Percentiles rank a stretch among this genome's conserved stretches.
Conservation (phyloP, 1,284 basidiomycete species). For the Ustilago vetiveriae region DNA sequence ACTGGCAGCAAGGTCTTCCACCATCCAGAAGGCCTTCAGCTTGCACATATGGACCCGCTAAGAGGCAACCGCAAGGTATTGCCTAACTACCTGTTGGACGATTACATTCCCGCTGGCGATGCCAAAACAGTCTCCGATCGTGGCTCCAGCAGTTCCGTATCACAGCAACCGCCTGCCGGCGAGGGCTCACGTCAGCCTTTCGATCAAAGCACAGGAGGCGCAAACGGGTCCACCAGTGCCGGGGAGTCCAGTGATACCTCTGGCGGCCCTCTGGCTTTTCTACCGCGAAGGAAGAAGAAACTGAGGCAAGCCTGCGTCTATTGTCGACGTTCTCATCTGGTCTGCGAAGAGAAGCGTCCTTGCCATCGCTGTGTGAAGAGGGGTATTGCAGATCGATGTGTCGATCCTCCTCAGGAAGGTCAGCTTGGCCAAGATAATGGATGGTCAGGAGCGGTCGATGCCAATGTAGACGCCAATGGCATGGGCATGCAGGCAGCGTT, state of each 20-base stretch:
- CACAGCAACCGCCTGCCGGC: background rate
- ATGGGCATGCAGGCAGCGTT: too few species aligned
- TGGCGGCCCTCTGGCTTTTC: conserved; percentile 1
- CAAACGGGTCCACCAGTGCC: conserved; percentile 1
- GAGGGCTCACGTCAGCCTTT: conserved; percentile 5
- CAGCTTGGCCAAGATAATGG: conserved; percentile 7
- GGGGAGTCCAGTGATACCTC: conserved; percentile 5
- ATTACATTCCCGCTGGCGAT: conserved; percentile 20
- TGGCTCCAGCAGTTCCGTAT: background rate
- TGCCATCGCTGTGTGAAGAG: conserved; percentile 45
- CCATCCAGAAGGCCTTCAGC: background rate
- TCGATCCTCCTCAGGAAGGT: conserved; percentile 28
- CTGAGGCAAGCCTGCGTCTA: conserved; percentile 44
- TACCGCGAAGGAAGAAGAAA: conserved; percentile 42
- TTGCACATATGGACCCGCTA: conserved; percentile 16
- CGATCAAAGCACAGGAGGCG: background rate
- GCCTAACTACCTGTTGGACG: conserved; percentile 48
- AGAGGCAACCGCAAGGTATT: conserved; percentile 36
- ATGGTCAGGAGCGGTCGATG: background rate
- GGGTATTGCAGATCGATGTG: conserved; percentile 44
- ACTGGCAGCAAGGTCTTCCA: background rate
- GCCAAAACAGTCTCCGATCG: conserved; percentile 5
- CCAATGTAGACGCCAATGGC: too few species aligned
- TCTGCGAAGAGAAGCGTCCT: conserved; percentile 45
- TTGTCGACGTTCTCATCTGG: conserved; percentile 41